A percentile compares a stretch with the other conserved stretches of the same genome.
These are phyloP conservation scores for Lepraria neglecta DNA, from an alignment of 495 filamentous ascomycete species.

Conservation along the genomic window DNA sequence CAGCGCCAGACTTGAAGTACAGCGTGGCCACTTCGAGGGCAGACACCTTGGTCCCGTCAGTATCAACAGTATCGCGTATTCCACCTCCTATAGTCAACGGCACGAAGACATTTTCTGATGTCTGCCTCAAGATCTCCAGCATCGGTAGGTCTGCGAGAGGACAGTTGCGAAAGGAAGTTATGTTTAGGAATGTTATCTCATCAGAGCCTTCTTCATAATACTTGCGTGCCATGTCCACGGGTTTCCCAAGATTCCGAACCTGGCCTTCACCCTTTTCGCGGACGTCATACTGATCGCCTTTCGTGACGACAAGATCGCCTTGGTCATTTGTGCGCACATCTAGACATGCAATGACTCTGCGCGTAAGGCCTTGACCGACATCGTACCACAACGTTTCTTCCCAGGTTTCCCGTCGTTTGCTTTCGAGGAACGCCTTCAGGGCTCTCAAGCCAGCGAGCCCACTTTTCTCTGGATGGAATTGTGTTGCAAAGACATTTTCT, in stretches of 20 bases:
- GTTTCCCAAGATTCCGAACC: constrained; percentile 92
- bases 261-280: constrained; percentile 80
- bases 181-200: constrained; percentile 95
- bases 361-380: constrained; percentile 62
- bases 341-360: constrained; percentile 88
- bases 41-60: constrained; percentile 76
- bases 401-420: constrained; percentile 45
- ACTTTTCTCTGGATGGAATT: constrained; percentile 98
- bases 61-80: constrained; percentile 83
- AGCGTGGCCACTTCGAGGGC: constrained; percentile 90
- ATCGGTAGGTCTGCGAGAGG: constrained; percentile 87
- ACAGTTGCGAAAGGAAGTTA: constrained; percentile 93
- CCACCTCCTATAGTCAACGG: constrained; percentile 93
- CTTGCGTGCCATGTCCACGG: constrained; percentile 84
- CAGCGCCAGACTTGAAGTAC: constrained; percentile 97
- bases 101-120: constrained; percentile 93
- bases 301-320: constrained; percentile 93
- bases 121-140: constrained; percentile 82
- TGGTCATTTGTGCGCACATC: constrained; percentile 95
- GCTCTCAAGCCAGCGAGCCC: constrained; percentile 80
- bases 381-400: constrained; percentile 23
- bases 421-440: constrained; percentile 76
- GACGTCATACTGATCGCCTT: constrained; percentile 99
- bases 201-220: constrained; percentile 98
- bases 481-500: constrained; percentile 80